Percentiles rank a stretch among this genome's conserved stretches.
Evolutionary conservation across 345 rosid species (phyloP).

Genomic region (Dovyalis caffra): DNA sequence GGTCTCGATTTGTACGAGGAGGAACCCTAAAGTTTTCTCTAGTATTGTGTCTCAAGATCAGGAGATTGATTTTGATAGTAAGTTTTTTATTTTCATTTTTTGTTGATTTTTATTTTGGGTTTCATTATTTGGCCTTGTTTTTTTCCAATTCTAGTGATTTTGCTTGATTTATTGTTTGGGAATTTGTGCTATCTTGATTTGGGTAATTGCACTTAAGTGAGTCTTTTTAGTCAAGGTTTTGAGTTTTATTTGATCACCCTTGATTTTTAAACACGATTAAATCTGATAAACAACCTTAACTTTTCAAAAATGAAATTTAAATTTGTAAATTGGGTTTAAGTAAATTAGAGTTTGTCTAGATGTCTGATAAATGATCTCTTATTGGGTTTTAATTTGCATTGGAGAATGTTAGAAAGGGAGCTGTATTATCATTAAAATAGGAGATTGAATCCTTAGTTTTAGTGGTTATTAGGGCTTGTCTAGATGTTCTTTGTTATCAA

Average conservation of each 20-base stretch:
- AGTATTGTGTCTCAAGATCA: slow-evolving; percentile 56
- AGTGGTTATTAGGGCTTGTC: neutral
- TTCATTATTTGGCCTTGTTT: neutral
- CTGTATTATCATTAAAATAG: neutral
- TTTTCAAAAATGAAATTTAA: neutral
- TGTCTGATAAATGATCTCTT: neutral
- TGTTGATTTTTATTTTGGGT: neutral
- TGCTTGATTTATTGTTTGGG: neutral
- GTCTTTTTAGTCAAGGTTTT: neutral
- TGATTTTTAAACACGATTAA: too few relatives aligned
- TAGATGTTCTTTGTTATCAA: neutral
- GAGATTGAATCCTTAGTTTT: neutral
- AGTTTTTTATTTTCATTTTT: slow-evolving; percentile 14
- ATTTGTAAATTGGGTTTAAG: neutral
- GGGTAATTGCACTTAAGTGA: neutral
- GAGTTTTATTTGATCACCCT: neutral
- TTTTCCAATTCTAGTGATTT: neutral
- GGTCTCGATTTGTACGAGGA: slow-evolving; percentile 29
- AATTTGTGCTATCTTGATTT: neutral
- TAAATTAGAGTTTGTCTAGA: neutral
- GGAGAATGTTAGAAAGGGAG: neutral
- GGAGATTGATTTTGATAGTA: slow-evolving; percentile 45
- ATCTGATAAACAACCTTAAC: neutral
- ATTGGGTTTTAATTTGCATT: neutral
- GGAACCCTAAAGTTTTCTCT: slow-evolving; percentile 33